Evolutionary conservation across 1,139 yeast genomes (phyloP).

Genomic region (Candida glucosophila): DNA sequence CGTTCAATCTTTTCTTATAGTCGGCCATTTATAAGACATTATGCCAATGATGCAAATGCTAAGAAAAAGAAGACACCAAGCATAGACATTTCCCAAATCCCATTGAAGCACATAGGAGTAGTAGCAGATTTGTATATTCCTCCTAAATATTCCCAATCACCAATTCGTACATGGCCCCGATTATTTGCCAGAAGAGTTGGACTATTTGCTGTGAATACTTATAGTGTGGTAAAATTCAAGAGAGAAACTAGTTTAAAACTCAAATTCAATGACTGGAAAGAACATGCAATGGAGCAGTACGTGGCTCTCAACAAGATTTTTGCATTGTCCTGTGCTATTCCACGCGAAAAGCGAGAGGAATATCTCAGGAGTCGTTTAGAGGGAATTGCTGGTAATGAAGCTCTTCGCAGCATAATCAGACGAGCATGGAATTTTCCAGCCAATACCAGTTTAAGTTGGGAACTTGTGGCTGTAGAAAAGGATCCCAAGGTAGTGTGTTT

Average conservation of each 20-base stretch:
- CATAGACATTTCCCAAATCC: slow-evolving; percentile 31
- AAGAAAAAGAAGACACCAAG: slow-evolving; percentile 11
- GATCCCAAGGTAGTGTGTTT: slow-evolving; percentile 68
- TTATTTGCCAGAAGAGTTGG: slow-evolving; percentile 30
- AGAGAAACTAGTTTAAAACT: slow-evolving; percentile 32
- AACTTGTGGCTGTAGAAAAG: slow-evolving; percentile 56
- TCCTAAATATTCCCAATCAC: slow-evolving; percentile 23
- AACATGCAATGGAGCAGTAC: slow-evolving; percentile 31
- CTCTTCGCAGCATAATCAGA: slow-evolving; percentile 20
- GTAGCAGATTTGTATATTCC: slow-evolving; percentile 39
- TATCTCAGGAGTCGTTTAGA: slow-evolving; percentile 25
- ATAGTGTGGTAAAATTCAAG: slow-evolving; percentile 32
- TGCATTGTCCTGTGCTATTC: slow-evolving; percentile 33
- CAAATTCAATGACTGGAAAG: slow-evolving; percentile 38
- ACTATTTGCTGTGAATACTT: slow-evolving; percentile 36
- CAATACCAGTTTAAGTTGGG: slow-evolving; percentile 62
- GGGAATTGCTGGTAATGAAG: slow-evolving; percentile 26
- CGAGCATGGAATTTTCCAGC: slow-evolving; percentile 43
- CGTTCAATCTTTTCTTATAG: no score
- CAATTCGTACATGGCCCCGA: slow-evolving; percentile 31
- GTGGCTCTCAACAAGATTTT: slow-evolving; percentile 36
- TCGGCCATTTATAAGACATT: slow-evolving; percentile 2
- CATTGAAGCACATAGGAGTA: slow-evolving; percentile 32
- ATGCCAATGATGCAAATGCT: slow-evolving; percentile 9
- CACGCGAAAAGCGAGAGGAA: slow-evolving; percentile 16